These are phyloP conservation scores for Lolium rigidum DNA, from an alignment of 176 grass and related monocot genomes.

Conservation along the genomic window DNA sequence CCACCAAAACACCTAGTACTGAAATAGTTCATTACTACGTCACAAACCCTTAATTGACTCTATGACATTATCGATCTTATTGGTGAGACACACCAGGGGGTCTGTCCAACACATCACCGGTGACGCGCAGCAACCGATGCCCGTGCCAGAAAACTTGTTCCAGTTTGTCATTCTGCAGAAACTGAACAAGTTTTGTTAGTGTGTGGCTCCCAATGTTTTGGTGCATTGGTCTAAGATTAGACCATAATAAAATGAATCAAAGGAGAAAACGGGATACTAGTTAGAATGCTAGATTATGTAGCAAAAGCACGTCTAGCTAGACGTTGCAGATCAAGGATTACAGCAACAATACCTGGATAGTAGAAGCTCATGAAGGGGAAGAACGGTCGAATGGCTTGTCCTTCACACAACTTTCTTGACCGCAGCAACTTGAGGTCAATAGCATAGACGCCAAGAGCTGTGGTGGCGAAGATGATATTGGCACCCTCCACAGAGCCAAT, in stretches of 20 bases:
- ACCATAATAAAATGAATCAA: not conserved
- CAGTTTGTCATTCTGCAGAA: not conserved
- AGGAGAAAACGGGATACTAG: not conserved
- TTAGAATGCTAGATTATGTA: not conserved
- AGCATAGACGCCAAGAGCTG: not conserved
- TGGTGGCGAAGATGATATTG: not conserved
- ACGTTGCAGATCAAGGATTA: not conserved
- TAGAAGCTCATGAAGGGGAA: constrained; percentile 31
- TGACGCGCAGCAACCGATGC: not conserved
- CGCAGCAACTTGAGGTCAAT: constrained; percentile 20
- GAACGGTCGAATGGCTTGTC: not conserved
- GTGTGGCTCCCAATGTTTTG: not conserved
- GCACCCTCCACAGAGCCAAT: not conserved
- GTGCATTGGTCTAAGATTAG: not conserved
- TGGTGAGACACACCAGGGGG: not conserved
- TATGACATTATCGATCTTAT: not conserved
- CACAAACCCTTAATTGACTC: not conserved
- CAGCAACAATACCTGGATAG: not conserved
- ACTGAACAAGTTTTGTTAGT: not conserved
- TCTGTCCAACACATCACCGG: not conserved
- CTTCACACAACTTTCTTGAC: not conserved
- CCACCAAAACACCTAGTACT: not conserved
- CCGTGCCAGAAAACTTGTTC: not conserved
- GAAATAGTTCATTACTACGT: not conserved
- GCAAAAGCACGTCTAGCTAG: not conserved